These are phyloP conservation scores for Mallotus repandus DNA, from an alignment of 441 rosid genomes.

Conservation along the genomic window DNA sequence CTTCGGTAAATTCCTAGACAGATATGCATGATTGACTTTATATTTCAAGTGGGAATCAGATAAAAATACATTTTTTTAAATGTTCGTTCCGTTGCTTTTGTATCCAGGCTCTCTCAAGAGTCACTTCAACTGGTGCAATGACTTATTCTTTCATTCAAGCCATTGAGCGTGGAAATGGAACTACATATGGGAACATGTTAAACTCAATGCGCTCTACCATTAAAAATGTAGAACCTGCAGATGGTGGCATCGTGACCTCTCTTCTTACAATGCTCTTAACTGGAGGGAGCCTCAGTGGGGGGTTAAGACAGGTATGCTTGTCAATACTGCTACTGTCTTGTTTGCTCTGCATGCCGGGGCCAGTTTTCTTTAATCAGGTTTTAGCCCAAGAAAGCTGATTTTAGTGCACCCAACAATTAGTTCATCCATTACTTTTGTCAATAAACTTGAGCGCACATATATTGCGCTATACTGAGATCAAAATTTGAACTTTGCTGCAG, in stretches of 20 bases:
- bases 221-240: constrained; percentile 34
- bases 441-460: not conserved
- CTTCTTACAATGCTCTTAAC: constrained; percentile 66
- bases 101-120: constrained; percentile 66
- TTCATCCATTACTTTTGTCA: too few relatives aligned
- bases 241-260: constrained; percentile 58
- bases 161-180: constrained; percentile 58
- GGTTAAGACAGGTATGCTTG: constrained; percentile 61
- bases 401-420: too few relatives aligned
- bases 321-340: too few relatives aligned
- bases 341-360: not conserved
- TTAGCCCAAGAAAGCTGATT: too few relatives aligned
- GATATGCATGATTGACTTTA: constrained; percentile 1
- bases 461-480: constrained; percentile 3
- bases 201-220: constrained; percentile 74
- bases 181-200: constrained; percentile 71
- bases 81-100: too few relatives aligned
- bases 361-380: too few relatives aligned
- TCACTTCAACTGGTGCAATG: constrained; percentile 88
- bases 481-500: constrained; percentile 39
- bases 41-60: not conserved
- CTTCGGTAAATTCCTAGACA: constrained; percentile 51
- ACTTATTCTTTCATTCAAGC: constrained; percentile 91
- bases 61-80: too few relatives aligned
- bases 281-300: constrained; percentile 47